Percentiles rank a stretch among this genome's conserved stretches.
Evolutionary conservation across 2,329 filamentous ascomycete species (phyloP).

Genomic region (Phialophora expanda): DNA sequence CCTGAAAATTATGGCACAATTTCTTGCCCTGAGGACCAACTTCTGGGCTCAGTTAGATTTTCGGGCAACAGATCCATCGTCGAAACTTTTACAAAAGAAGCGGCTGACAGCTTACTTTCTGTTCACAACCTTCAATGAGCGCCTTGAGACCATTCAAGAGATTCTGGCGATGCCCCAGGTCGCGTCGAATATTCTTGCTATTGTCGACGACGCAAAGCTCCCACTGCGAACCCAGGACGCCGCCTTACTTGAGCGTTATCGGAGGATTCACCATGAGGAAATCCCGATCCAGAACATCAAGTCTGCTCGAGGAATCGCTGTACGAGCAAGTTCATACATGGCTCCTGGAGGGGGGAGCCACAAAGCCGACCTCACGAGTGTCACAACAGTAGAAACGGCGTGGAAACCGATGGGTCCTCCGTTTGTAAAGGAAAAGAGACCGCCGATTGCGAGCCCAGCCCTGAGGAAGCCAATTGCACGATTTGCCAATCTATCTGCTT

Average conservation of each 20-base stretch:
- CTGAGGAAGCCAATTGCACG: not conserved
- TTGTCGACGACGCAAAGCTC: conserved; percentile 20
- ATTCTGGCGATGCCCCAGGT: conserved; percentile 10
- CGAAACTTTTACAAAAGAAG: not conserved
- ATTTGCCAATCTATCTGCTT: not conserved
- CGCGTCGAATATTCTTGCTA: conserved; percentile 19
- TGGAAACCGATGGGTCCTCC: not conserved
- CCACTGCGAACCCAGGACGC: conserved; percentile 18
- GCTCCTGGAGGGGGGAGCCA: not conserved
- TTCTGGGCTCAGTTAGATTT: conserved; percentile 3
- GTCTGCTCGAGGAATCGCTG: not conserved
- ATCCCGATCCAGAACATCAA: not conserved
- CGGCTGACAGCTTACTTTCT: conserved; percentile 23
- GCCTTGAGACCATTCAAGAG: conserved; percentile 8
- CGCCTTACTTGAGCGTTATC: conserved; percentile 10
- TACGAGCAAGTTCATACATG: not conserved
- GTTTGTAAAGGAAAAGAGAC: not conserved
- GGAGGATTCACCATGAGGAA: conserved; percentile 2
- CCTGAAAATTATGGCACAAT: not conserved
- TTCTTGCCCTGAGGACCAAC: not conserved
- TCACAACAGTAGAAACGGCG: not conserved
- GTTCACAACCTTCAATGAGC: conserved; percentile 27
- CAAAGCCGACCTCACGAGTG: not conserved
- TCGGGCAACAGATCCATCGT: not conserved
- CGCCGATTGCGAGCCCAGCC: not conserved